These are phyloP conservation scores for Phaeomoniella chlamydospora DNA, from an alignment of 2,329 filamentous ascomycete species.

Conservation along the genomic window DNA sequence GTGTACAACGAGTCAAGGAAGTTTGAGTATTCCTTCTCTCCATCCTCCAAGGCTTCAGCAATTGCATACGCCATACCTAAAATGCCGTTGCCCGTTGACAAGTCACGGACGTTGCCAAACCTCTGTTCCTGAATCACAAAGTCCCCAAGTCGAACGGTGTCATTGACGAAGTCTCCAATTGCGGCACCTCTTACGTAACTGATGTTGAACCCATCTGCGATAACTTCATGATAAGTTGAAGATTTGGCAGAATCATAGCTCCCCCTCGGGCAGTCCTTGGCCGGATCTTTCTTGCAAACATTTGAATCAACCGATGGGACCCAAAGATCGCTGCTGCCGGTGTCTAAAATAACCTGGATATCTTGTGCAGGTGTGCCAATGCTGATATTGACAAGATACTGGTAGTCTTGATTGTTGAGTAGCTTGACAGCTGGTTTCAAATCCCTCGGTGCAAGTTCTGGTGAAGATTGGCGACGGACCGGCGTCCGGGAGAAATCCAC, in stretches of 20 bases:
- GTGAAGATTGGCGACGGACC: too few species aligned
- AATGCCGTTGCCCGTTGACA: slow-evolving; percentile 15
- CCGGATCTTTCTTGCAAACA: slow-evolving; percentile 7
- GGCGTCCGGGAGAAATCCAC: too few species aligned
- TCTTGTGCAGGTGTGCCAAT: slow-evolving; percentile 47
- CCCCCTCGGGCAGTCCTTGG: slow-evolving; percentile 7
- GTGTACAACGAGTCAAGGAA: slow-evolving; percentile 51
- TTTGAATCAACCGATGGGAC: slow-evolving; percentile 21
- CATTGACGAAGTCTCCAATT: slow-evolving; percentile 22
- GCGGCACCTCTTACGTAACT: slow-evolving; percentile 22
- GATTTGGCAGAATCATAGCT: slow-evolving; percentile 12
- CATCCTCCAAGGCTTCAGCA: slow-evolving; percentile 3
- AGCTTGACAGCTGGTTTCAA: too few species aligned
- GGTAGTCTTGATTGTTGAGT: slow-evolving; percentile 11
- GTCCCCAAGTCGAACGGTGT: slow-evolving; percentile 18
- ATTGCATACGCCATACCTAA: slow-evolving; percentile 23
- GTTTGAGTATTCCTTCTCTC: too few species aligned
- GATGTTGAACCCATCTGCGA: slow-evolving; percentile 17
- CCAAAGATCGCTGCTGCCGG: slow-evolving; percentile 56
- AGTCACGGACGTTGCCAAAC: slow-evolving; percentile 19
- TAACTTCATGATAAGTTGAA: slow-evolving; percentile 8
- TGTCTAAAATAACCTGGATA: slow-evolving; percentile 48
- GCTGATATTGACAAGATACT: slow-evolving; percentile 50
- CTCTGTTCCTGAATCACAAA: slow-evolving; percentile 20
- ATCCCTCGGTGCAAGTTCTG: too few species aligned